Evolutionary conservation across 2,329 filamentous ascomycete species (phyloP).

Genomic region (Penicillium sp.): DNA sequence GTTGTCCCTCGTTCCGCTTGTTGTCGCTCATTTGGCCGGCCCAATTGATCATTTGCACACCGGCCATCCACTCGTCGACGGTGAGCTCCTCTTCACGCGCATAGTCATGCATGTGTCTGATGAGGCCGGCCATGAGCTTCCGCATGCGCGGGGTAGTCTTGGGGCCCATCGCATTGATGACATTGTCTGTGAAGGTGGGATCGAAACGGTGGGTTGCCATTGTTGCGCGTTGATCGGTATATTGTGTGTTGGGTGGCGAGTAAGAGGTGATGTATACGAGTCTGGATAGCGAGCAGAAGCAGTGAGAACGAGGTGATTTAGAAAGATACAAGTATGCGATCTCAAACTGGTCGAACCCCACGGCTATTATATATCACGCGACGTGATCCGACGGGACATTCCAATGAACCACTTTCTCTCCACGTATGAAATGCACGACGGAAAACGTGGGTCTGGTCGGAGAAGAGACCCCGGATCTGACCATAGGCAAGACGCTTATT

Average conservation of each 20-base stretch:
- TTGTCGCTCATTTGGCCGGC: constrained; percentile 63
- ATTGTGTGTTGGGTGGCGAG: not conserved
- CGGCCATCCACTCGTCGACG: constrained; percentile 59
- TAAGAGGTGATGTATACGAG: not conserved
- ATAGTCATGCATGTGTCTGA: constrained; percentile 59
- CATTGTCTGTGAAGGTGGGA: constrained; percentile 62
- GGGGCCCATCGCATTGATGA: constrained; percentile 72
- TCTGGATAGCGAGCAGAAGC: not conserved
- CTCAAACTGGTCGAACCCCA: not conserved
- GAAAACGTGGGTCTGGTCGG: constrained; percentile 4
- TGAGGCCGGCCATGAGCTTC: constrained; percentile 57
- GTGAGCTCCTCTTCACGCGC: constrained; percentile 59
- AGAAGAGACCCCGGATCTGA: constrained; percentile 14
- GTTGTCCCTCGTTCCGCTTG: constrained; percentile 63
- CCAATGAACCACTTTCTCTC: not conserved
- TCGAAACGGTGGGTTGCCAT: constrained; percentile 41
- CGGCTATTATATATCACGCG: constrained; percentile 11
- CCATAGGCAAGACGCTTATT: constrained; percentile 22
- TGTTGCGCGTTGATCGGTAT: constrained; percentile 6
- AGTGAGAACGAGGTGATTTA: not conserved
- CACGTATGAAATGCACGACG: not conserved
- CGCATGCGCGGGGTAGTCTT: constrained; percentile 67
- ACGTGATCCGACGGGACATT: constrained; percentile 17
- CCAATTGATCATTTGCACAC: constrained; percentile 59
- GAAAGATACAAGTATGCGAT: not conserved